Evolutionary conservation across 208 protist genomes (phyloP), one percentile per base, ranked within the genome.

Genomic region (Acanthamoeba sp.): DNA sequence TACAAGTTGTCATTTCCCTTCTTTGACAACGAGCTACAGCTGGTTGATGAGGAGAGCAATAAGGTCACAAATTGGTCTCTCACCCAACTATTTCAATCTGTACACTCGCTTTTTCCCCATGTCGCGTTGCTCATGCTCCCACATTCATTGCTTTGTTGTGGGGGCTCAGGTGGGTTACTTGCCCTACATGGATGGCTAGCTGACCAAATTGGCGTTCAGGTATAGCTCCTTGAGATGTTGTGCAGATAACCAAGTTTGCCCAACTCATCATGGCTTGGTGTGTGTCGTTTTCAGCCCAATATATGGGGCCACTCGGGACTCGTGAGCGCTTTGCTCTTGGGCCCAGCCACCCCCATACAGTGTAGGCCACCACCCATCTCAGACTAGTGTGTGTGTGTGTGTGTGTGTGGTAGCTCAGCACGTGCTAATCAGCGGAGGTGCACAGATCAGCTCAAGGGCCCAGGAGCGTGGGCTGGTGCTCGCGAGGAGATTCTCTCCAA

Each of bases 1-100:
- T 89, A 89, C 48, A 89, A 89, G 80, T 29, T 89, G 50, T 89
- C 80, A 5, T 89, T 89, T 45, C 80, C 80, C 6, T 89, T 89
- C 52, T 64, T 89, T 20, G 80, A 89, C 12, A 14, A 55, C 9
- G 48, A 62, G 1, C 12, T 89, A 22, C 59, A 89, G 40, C 32
- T 89, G 5, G 52, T 66, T 4, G n/a, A 89, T 20, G 80, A 89
- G 24, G 80, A 89, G 27, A 89, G 45, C 29, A 89, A 89, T 45
- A 59, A 40, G 32, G 50, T 89, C 50, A 89, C 36, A 89, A 89
- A 9, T n/a, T 38, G 20, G 80, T 89, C n/a, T 89, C 24, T n/a
- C 80, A n/a, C 45, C 45, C 32, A 55, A 40, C 80, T 6, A 66
- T 24, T 29, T n/a, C 14, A 89, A 62, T 29, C 36, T 89, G 80